Conservation (phyloP, 2,329 filamentous ascomycete genomes). For the Arthrobotrys iridis region DNA sequence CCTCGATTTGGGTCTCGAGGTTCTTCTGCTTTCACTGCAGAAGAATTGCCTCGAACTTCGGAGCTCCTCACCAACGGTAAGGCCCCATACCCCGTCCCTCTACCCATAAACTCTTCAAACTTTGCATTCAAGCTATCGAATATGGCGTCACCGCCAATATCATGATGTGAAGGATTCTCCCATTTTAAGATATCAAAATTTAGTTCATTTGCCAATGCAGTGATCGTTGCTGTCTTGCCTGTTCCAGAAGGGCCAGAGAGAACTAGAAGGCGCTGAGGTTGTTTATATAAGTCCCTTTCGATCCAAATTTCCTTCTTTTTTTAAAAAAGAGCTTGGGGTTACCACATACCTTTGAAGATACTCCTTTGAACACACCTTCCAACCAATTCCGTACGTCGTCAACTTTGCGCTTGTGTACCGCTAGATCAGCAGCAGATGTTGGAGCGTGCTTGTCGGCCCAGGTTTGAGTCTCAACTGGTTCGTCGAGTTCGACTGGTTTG, state of each 20-base stretch:
- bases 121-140: constrained; percentile 74
- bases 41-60: constrained; percentile 21
- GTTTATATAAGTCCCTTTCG: constrained; percentile 61
- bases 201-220: constrained; percentile 79
- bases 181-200: constrained; percentile 83
- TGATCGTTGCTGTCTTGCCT: constrained; percentile 89
- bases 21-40: constrained; percentile 8
- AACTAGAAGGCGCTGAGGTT: constrained; percentile 77
- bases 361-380: constrained; percentile 75
- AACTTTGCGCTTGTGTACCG: constrained; percentile 94
- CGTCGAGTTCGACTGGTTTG: background rate
- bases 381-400: constrained; percentile 86
- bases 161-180: constrained; percentile 74
- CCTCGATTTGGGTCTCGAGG: constrained; percentile 57
- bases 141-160: constrained; percentile 63
- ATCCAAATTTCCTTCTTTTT: constrained; percentile 33
- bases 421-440: constrained; percentile 70
- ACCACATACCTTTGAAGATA: constrained; percentile 54
- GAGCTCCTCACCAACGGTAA: constrained; percentile 57
- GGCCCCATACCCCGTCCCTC: constrained; percentile 62
- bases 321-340: background rate
- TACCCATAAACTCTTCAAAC: constrained; percentile 90
- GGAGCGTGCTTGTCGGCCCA: constrained; percentile 58
- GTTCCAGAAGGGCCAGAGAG: constrained; percentile 90
- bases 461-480: constrained; percentile 30